A percentile compares a stretch with the other conserved stretches of the same genome.
Evolutionary conservation across 495 filamentous ascomycete species (phyloP).

Genomic region (Cladorrhinum samala): DNA sequence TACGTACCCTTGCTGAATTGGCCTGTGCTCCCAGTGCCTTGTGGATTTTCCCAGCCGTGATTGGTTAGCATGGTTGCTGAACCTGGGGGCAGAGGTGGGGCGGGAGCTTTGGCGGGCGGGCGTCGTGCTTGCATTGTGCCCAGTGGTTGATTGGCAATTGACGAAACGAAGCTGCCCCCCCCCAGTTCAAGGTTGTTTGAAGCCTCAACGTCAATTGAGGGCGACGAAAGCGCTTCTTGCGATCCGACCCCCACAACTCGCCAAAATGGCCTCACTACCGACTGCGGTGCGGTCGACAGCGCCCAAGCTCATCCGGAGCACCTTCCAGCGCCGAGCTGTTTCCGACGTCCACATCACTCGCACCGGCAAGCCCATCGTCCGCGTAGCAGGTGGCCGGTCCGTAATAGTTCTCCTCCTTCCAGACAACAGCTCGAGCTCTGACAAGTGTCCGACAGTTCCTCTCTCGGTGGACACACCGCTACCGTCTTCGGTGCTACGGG

Average conservation of each 20-base stretch:
- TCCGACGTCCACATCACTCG: slow-evolving; percentile 79
- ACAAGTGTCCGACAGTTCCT: slow-evolving; percentile 20
- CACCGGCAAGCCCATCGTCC: slow-evolving; percentile 81
- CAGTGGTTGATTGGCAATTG: slow-evolving; percentile 11
- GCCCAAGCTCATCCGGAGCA: slow-evolving; percentile 22
- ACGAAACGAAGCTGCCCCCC: slow-evolving; percentile 17
- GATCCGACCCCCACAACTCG: slow-evolving; percentile 16
- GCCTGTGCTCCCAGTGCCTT: slow-evolving; percentile 8
- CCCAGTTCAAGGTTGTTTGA: no score
- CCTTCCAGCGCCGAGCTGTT: slow-evolving; percentile 45
- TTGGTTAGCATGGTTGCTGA: slow-evolving; percentile 3
- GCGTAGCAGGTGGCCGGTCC: slow-evolving; percentile 77
- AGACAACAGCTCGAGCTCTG: slow-evolving; percentile 31
- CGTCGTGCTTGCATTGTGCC: slow-evolving; percentile 5
- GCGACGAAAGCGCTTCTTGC: slow-evolving; percentile 29
- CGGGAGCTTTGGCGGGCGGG: slow-evolving; percentile 17
- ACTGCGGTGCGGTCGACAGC: slow-evolving; percentile 40
- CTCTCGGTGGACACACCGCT: slow-evolving; percentile 73
- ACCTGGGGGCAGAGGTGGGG: slow-evolving; percentile 14
- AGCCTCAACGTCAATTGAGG: slow-evolving; percentile 29
- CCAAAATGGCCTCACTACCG: slow-evolving; percentile 45
- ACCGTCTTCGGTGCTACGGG: slow-evolving; percentile 98
- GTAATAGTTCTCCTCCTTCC: slow-evolving; percentile 42
- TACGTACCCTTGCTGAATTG: slow-evolving; percentile 16
- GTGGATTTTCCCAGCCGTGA: slow-evolving; percentile 3